Evolutionary conservation across 2,329 filamentous ascomycete species (phyloP), one percentile per base, ranked within the genome.

Genomic region (Didymosphaeria variabile): DNA sequence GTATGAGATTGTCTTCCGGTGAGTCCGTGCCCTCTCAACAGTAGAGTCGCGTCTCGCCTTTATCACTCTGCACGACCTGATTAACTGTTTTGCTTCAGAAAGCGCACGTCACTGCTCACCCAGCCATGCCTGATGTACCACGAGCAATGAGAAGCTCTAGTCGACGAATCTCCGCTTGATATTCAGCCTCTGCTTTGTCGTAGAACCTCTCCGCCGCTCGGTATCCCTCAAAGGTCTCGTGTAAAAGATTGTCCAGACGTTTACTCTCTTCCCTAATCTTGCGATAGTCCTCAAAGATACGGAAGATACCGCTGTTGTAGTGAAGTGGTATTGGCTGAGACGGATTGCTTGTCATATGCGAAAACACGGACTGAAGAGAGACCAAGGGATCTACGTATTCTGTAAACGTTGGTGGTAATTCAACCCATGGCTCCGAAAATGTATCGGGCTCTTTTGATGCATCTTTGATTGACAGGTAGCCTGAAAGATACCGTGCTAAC

Each of bases 81-180:
- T 69, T 42, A 40, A 70, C 55, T 32, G 40, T 53, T 40, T 31
- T 17, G n/a, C 5, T 17, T 36, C 1, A 9, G 6, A 23, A 6
- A 0, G 13, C 9, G 17, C 12, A 29, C 9, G 7, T 21, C 10
- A 29, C 12, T 8, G 55, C 67, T 56, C 52, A 73, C 71, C 77
- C 79, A 21, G 77, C 71, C 55, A 83, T 70, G 10, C 81, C 81
- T 45, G 73, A 68, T 29, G 76, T 74, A 8, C 80, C 76, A 52
- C 75, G 76, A 2, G 79, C 77, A 58, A 83, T 80, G 29, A 83
- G 62, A 3, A 82, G 61, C 64, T 83, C 81, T 15, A 83, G 72
- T 17, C 80, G 77, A 59, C 77, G 80, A 55, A 82, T 77, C 60
- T 83, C 80, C 3, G 73, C 74, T 42, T 77, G 73, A 63, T 79